Evolutionary conservation across 106 monocot genomes (phyloP), one percentile per base, ranked within the genome.

Genomic region (Acanthochlamys bracteata): DNA sequence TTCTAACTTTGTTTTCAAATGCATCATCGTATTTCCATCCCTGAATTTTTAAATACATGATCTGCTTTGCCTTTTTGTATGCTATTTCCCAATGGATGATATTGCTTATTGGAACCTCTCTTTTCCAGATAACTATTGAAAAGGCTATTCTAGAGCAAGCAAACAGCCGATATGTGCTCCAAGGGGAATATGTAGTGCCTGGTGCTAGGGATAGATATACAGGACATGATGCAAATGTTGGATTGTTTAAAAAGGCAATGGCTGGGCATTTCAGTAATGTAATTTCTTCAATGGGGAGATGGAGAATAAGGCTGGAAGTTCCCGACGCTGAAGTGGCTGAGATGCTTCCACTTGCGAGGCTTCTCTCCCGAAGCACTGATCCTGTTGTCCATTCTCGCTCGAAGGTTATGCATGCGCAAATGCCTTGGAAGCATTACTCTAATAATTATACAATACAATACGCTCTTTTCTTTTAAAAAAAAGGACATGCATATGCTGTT

Each of bases 181-280:
- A 98, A 73, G 98, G 98, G 65, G 98, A 98, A 81, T 98, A 98
- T 75, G 98, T 98, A 33, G 71, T 98, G 20, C 98, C 98, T 75
- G 88, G 98, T 68, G 79, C 78, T 41, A 86, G 96, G 67, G 96
- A 96, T 76, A 73, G 98, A 63, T 78, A 83, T 73, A 63, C 78
- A 17, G 20, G 66, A 57, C 66, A 73, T 17, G 81, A 60, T 42
- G 75, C 71, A 62, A 81, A 63, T 53, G 71, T 73, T 76, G 75
- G 80, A 23, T 79, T 85, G 24, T 71, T 91, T 61, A 73, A 83
- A 61, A 86, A 74, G 53, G 91, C 85, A 58, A 76, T 96, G 80
- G 88, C 78, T 62, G 96, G 98, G 42, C 80, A 83, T 65, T 71
- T 98, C 46, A 80, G 85, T 60, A 98, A 76, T 66, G 59, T 98